A percentile compares a stretch with the other conserved stretches of the same genome.
Evolutionary conservation across 2,329 filamentous ascomycete genomes (phyloP).

Genomic region (Sporothrix humicola): DNA sequence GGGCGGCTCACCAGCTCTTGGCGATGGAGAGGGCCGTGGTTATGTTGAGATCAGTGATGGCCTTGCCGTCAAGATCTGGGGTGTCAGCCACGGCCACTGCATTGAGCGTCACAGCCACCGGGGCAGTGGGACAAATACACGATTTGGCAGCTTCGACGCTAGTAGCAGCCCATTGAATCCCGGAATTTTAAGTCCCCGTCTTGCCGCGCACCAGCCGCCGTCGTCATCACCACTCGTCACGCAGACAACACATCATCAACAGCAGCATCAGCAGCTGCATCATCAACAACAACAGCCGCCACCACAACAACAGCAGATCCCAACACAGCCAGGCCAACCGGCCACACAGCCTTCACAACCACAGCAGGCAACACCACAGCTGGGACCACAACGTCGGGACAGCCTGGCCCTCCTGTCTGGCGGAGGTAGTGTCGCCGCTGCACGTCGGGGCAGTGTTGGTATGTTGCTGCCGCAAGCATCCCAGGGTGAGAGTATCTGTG

Average conservation of each 20-base stretch:
- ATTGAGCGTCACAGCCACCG: slow-evolving; percentile 74
- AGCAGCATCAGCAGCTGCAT: slow-evolving; percentile 27
- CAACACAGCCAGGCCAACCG: neutral
- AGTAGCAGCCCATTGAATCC: slow-evolving; percentile 39
- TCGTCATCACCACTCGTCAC: slow-evolving; percentile 37
- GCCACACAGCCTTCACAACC: slow-evolving; percentile 14
- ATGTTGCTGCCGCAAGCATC: neutral
- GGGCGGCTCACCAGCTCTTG: slow-evolving; percentile 83
- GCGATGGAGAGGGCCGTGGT: slow-evolving; percentile 77
- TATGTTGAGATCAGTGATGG: slow-evolving; percentile 90
- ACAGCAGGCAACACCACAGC: slow-evolving; percentile 13
- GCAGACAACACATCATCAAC: slow-evolving; percentile 27
- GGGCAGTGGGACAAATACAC: slow-evolving; percentile 61
- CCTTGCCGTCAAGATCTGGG: slow-evolving; percentile 84
- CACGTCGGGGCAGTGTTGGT: slow-evolving; percentile 29
- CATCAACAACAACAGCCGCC: neutral
- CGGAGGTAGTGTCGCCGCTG: slow-evolving; percentile 16
- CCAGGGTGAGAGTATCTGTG: slow-evolving; percentile 62
- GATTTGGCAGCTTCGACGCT: slow-evolving; percentile 57
- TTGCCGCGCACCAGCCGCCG: slow-evolving; percentile 41
- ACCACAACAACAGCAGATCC: neutral
- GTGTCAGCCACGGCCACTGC: slow-evolving; percentile 88
- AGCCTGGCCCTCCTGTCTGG: slow-evolving; percentile 33
- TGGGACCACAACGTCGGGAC: slow-evolving; percentile 34
- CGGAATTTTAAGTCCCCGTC: slow-evolving; percentile 41